Base-by-base conservation (phyloP, 163 green algal species). In the Chloromonas sp. region DNA sequence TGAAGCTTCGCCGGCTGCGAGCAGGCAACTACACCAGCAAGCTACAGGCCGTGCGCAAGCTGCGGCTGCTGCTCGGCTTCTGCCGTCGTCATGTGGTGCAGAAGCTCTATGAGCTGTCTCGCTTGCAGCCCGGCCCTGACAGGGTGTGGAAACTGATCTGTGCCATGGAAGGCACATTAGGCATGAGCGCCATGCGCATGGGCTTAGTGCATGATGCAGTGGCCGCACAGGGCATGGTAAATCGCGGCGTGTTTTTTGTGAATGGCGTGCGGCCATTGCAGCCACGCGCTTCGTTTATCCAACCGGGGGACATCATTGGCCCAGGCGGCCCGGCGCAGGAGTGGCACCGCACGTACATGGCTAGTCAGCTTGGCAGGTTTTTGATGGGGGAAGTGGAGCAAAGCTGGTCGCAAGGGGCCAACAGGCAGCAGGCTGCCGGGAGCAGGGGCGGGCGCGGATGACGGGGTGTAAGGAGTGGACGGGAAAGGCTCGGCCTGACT, bases 141-240 rank as follows among this genome's bases (percentile, higher is more conserved):
- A 84, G 84, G 60, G 81, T 86, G 60, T 91, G 87, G 87, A 91
- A 91, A 84, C 76, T 91, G 60, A 62, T 91, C 61, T 86, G 78
- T 83, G 87, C 83, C 11, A 87, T 91, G 87, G 87, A 91, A 82
- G 36, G 83, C n/a, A 81, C 60, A 70, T 81, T 88, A 14, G 70
- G 70, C 13, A 84, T 86, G 58, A 78, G 83, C 1, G 81, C 70
- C 0, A 71, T 86, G 36, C 85, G 87, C 60, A 85, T 87, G 81
- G 87, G 87, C 59, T 71, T 91, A 2, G 85, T 71, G 2, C 83
- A 87, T 1, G 87, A 91, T 61, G 78, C 81, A 11, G 5, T 88
- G 57, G 87, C 61, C 0, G 85, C 76, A 8, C 5, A 79, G 15
- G 66, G 58, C 0, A 80, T 79, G 14, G 15, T 88, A 66, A 70